Evolutionary conservation across 352 stramenopile species (phyloP), one percentile per base, ranked within the genome.

Genomic region (Phytophthora sp.): DNA sequence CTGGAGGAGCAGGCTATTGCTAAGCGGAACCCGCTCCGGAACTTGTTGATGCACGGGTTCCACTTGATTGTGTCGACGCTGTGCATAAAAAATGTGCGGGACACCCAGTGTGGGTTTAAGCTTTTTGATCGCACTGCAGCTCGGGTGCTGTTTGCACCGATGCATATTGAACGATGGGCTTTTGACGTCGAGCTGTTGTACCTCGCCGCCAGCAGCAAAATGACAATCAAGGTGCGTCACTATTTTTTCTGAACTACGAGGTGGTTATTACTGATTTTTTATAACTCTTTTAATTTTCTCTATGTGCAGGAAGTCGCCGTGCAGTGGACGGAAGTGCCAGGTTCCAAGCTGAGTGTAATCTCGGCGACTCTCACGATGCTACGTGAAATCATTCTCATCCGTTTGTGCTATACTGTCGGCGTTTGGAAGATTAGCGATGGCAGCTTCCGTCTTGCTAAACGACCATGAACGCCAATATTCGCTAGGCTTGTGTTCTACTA

Each of bases 81-180:
- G 35, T 95, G 84, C 53, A 84, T 95, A 2, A 75, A 88, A 54
- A 85, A 82, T 63, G 86, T 98, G 46, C 84, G 89, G 39, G 94
- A 98, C 64, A 98, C 94, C 20, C 93, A 98, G 74, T 98, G 94
- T 65, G 94, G 94, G 18, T 98, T 98, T 71, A 98, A 98, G 70
- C 81, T 98, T 15, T 97, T 98, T 60, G 90, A 97, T 51, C 86
- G 92, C 44, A 76, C 75, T 35, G 87, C 91, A 4, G 91, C 90
- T 9, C 79, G 77, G 8, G 64, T 93, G 16, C 60, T 98, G 12
- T 98, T 98, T 71, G 65, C 84, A 39, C 86, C 89, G n/a, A 82
- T 98, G 77, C 94, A 98, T 78, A 91, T 98, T 18, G 86, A 98
- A 57, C 88, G 94, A 35, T 98, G 94, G 94, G 91, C 90, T 18